Evolutionary conservation across 345 rosid species (phyloP).

Genomic region (Ailanthus altissimus): DNA sequence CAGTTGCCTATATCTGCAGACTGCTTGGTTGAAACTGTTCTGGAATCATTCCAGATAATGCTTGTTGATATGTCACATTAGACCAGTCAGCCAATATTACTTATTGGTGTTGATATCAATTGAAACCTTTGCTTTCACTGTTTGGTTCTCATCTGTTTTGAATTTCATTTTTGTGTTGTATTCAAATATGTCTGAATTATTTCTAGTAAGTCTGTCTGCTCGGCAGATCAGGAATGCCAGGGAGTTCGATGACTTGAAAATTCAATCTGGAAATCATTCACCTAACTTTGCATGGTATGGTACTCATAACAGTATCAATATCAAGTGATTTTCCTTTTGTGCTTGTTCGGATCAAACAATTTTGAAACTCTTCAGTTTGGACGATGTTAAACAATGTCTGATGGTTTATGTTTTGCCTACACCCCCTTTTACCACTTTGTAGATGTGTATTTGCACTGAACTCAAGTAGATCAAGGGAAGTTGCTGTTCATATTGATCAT

Average conservation of each 20-base stretch:
- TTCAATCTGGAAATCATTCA: not conserved
- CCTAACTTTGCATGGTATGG: not conserved
- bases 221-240: not conserved
- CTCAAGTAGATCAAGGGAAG: no score
- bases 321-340: not conserved
- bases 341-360: not conserved
- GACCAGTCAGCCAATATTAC: constrained; percentile 20
- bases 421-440: no score
- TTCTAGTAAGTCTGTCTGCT: not conserved
- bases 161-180: not conserved
- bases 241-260: not conserved
- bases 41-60: not conserved
- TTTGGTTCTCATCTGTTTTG: not conserved
- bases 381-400: no score
- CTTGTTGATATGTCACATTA: constrained; percentile 21
- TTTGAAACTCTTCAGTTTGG: not conserved
- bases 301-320: not conserved
- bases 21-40: constrained; percentile 24
- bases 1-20: constrained; percentile 23
- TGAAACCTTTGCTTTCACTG: not conserved
- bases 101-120: constrained; percentile 15
- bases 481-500: no score
- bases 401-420: no score
- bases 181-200: not conserved
- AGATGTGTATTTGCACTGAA: no score